phyloP scores from a whole-genome alignment of 192 early-diverging fungal genomes.

The Tieghemiomyces parasiticus region DNA sequence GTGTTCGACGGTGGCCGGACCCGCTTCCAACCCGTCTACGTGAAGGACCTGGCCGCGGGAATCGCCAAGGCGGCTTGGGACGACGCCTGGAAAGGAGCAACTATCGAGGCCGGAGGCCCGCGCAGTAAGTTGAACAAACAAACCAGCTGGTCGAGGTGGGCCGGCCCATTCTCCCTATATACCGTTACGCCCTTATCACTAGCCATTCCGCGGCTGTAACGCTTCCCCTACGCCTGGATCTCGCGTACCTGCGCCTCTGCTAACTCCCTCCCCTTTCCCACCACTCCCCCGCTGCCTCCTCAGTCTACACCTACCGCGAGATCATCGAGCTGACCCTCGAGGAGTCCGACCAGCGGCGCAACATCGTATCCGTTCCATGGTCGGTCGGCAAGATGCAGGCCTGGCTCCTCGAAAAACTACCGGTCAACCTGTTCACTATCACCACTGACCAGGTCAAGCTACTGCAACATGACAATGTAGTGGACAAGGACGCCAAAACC shows the following conservation, averaged over 20 bases:
- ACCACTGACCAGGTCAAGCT: slow-evolving; percentile 18
- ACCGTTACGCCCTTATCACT: neutral
- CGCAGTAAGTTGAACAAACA: slow-evolving; percentile 6
- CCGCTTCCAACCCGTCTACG: slow-evolving; percentile 21
- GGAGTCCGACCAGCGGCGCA: slow-evolving; percentile 15
- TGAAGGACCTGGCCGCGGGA: slow-evolving; percentile 15
- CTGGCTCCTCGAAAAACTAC: slow-evolving; percentile 18
- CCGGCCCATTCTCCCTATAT: neutral
- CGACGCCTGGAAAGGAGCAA: slow-evolving; percentile 11
- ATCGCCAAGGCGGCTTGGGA: slow-evolving; percentile 2
- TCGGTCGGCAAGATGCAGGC: slow-evolving; percentile 15
- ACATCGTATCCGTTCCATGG: slow-evolving; percentile 20
- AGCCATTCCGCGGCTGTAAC: neutral
- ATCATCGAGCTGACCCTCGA: slow-evolving; percentile 15
- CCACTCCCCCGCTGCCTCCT: neutral
- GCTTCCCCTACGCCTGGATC: neutral
- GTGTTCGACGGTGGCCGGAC: slow-evolving; percentile 19
- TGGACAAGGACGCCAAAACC: slow-evolving; percentile 6
- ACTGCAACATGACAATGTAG: slow-evolving; percentile 18
- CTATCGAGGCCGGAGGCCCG: slow-evolving; percentile 17
- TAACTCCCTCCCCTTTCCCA: neutral
- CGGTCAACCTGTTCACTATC: slow-evolving; percentile 18
- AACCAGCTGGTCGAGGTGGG: neutral
- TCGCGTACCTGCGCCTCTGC: neutral
- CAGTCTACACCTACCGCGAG: slow-evolving; percentile 19